phyloP scores from a whole-genome alignment of 257 asterid genomes.

The Apocynum venetum region DNA sequence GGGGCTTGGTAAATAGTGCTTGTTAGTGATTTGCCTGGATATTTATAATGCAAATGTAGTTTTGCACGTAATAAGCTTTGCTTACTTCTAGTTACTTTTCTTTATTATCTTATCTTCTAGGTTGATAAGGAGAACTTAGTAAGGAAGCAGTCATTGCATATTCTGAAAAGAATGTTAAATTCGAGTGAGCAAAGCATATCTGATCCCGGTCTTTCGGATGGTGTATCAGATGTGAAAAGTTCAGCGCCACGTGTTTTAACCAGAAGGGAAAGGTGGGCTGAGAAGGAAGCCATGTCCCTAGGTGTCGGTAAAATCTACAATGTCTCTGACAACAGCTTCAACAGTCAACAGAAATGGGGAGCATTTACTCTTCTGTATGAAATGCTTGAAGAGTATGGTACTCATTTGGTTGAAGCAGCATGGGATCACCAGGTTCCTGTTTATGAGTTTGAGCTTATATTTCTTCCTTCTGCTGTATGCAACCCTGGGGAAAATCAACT shows the following conservation, averaged over 20 bases:
- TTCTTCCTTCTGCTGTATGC: not conserved
- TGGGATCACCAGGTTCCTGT: conserved; percentile 87
- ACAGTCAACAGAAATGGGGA: conserved; percentile 69
- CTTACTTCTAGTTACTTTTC: not conserved
- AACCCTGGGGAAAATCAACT: not conserved
- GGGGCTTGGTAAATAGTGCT: conserved; percentile 70
- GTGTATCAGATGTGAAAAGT: conserved; percentile 36
- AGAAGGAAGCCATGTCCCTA: conserved; percentile 78
- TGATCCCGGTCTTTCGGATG: conserved; percentile 35
- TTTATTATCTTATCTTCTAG: conserved; percentile 28
- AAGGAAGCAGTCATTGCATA: conserved; percentile 77
- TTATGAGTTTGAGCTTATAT: conserved; percentile 2
- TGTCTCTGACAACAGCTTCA: conserved; percentile 33
- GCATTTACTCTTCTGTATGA: conserved; percentile 86
- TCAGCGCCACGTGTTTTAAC: conserved; percentile 38
- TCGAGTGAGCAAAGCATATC: conserved; percentile 44
- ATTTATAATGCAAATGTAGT: not conserved
- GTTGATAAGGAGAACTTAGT: conserved; percentile 68
- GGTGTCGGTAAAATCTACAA: conserved; percentile 69
- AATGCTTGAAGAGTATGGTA: conserved; percentile 97
- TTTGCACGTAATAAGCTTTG: not conserved
- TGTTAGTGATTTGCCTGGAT: not conserved
- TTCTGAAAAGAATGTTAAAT: conserved; percentile 54
- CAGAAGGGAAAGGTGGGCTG: conserved; percentile 86
- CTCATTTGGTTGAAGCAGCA: conserved; percentile 98